These are phyloP conservation scores for Aspergillus sp. DNA, from an alignment of 2,329 filamentous ascomycete species.

Conservation along the genomic window DNA sequence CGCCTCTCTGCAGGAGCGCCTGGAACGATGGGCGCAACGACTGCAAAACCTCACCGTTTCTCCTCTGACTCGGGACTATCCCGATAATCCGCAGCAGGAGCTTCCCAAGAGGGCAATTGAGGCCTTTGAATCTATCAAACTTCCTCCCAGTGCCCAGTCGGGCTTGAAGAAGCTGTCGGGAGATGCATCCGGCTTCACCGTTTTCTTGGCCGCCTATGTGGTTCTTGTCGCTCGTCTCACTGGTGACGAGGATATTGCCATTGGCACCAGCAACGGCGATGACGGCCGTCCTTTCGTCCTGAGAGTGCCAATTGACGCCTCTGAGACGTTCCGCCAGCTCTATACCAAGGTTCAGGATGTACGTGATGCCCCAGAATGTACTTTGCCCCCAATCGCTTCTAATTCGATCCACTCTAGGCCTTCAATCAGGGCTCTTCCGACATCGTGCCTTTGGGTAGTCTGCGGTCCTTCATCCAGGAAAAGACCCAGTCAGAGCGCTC, in stretches of 20 bases:
- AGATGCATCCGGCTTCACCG: constrained; percentile 36
- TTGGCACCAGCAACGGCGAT: constrained; percentile 44
- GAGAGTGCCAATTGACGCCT: constrained; percentile 39
- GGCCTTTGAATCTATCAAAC: constrained; percentile 41
- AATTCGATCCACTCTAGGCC: constrained; percentile 25
- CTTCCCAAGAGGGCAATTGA: constrained; percentile 40
- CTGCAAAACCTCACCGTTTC: constrained; percentile 44
- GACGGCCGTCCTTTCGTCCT: constrained; percentile 48
- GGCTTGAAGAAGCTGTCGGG: constrained; percentile 40
- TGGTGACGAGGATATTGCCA: constrained; percentile 50
- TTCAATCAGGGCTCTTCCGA: constrained; percentile 42
- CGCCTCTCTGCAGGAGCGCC: constrained; percentile 36
- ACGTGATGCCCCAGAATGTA: constrained; percentile 3
- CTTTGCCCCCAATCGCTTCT: background rate
- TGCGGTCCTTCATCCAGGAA: constrained; percentile 42
- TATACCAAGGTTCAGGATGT: constrained; percentile 42
- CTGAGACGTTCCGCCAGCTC: constrained; percentile 42
- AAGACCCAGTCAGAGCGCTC: constrained; percentile 39
- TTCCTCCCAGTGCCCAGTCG: constrained; percentile 35
- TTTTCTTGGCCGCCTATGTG: constrained; percentile 45
- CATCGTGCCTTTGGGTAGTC: constrained; percentile 41
- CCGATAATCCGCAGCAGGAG: constrained; percentile 38
- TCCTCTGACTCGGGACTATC: constrained; percentile 46
- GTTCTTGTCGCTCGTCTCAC: constrained; percentile 47
- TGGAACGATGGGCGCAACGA: constrained; percentile 42